Conservation (phyloP, 2,329 filamentous ascomycete genomes). For the Ascochyta clinopodiicola region DNA sequence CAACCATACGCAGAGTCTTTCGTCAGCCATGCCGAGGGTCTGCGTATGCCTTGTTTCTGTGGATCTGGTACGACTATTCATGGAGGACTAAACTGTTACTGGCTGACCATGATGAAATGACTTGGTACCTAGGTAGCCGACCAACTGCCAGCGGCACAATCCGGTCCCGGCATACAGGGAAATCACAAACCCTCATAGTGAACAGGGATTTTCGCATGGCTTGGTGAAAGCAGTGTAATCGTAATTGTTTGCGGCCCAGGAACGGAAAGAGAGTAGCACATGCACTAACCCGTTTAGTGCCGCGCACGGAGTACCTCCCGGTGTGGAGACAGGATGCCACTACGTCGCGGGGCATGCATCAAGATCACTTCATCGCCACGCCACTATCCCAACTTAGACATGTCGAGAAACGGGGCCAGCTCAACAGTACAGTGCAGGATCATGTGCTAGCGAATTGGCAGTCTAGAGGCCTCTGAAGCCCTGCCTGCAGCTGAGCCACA, state of each 20-base stretch:
- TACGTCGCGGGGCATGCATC: conserved; percentile 25
- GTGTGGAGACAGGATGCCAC: conserved; percentile 15
- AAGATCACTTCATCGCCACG: conserved; percentile 25
- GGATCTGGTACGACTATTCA: conserved; percentile 28
- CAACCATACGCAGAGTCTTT: conserved; percentile 34
- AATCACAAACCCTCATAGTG: conserved; percentile 23
- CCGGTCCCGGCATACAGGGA: conserved; percentile 31
- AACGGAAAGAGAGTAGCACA: conserved; percentile 28
- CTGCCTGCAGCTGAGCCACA: conserved; percentile 9
- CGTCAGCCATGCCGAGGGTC: conserved; percentile 27
- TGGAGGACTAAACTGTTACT: conserved; percentile 34
- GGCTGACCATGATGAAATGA: conserved; percentile 44
- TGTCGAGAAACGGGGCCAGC: conserved; percentile 2
- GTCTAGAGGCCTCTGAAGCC: neutral
- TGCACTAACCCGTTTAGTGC: conserved; percentile 23
- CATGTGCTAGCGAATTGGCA: neutral
- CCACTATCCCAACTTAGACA: conserved; percentile 8
- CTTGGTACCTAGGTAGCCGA: conserved; percentile 24
- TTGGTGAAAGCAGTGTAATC: conserved; percentile 25
- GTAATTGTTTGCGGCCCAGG: conserved; percentile 25
- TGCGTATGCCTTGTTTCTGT: conserved; percentile 32
- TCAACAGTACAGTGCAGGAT: conserved; percentile 5
- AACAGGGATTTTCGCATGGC: conserved; percentile 35
- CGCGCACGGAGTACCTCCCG: conserved; percentile 23
- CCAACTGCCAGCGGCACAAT: conserved; percentile 18